Base-by-base conservation (phyloP, 257 asterid genomes). In the Lantana camara region DNA sequence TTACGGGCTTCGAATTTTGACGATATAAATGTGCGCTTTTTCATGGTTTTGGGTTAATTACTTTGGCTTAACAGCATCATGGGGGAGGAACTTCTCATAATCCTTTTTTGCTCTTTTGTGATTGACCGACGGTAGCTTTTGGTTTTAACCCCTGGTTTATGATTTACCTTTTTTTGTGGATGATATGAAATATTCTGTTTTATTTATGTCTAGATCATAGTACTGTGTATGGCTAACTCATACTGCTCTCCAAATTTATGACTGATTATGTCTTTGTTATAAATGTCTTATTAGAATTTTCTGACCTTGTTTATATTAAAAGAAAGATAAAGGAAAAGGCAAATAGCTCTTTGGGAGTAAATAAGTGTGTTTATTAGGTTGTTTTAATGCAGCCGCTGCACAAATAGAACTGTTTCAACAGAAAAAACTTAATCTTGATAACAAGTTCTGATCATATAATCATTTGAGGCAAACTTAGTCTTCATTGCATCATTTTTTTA, bases 131-230 rank as follows among this genome's bases (percentile, higher is more conserved):
- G 40, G 44, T 34, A 4, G 21, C 51, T 35, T 60, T 60, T 42
- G 60, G 24, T 57, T 40, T 41, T 35, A 34, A 38, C 35, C 24
- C 20, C 47, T 45, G 54, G 53, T 69, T 51, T 60, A 3, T 59
- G 56, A 52, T 51, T 54, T 23, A 40, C 54, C 32, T 19, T n/a
- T 35, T 47, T 24, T 17, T 50, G 40, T 17, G 58, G 60, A 61
- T 68, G 62, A 40, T 53, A 52, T 44, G 16, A 29, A 52, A 50
- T 27, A 56, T 9, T 53, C 34, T 57, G 24, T 20, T 47, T 71
- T 49, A 8, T 47, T 12, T 24, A 16, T 47, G 60, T 24, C 23
- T 60, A 49, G 16, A 52, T 9, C 30, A 13, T 34, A 8, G 8
- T 21, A 7, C 13, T 22, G 50, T 46, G 10, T 53, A 27, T 27